These are phyloP conservation scores for Salvia splendens DNA, from an alignment of 257 asterid genomes.

Conservation along the genomic window DNA sequence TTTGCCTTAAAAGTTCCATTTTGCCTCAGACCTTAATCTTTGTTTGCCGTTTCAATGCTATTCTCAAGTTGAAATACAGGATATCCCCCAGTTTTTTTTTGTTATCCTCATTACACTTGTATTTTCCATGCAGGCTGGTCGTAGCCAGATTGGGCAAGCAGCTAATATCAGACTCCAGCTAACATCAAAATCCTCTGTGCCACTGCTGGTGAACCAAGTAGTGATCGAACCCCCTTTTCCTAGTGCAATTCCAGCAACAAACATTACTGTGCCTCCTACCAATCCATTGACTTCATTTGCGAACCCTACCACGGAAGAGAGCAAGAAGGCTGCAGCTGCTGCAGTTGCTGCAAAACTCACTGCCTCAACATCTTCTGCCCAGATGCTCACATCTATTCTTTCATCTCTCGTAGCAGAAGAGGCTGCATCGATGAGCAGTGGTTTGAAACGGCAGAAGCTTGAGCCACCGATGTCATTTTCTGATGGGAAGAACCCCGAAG, in stretches of 20 bases:
- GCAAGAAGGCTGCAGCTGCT: conserved; percentile 82
- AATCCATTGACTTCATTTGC: conserved; percentile 42
- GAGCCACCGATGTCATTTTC: conserved; percentile 53
- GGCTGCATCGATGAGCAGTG: conserved; percentile 71
- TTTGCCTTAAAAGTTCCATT: not conserved
- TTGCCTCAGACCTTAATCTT: not conserved
- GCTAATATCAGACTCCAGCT: conserved; percentile 49
- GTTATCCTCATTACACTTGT: conserved; percentile 1
- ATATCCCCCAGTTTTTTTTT: not conserved
- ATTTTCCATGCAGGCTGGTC: conserved; percentile 59
- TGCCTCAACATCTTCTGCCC: conserved; percentile 88
- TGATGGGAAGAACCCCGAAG: conserved; percentile 50
- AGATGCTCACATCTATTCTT: conserved; percentile 84
- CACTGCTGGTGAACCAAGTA: conserved; percentile 34
- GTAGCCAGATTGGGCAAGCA: conserved; percentile 58
- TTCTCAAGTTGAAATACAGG: not conserved
- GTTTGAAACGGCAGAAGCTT: conserved; percentile 69
- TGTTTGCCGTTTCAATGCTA: not conserved
- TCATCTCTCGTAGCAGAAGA: conserved; percentile 94
- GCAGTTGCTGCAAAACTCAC: conserved; percentile 93
- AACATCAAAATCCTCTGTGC: conserved; percentile 40
- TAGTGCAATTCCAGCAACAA: conserved; percentile 38
- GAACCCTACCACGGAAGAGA: conserved; percentile 64
- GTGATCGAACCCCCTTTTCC: conserved; percentile 41
- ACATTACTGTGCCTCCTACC: conserved; percentile 35